Evolutionary conservation across 331 rosid genomes (phyloP).

Genomic region (Dryas integrifolia): DNA sequence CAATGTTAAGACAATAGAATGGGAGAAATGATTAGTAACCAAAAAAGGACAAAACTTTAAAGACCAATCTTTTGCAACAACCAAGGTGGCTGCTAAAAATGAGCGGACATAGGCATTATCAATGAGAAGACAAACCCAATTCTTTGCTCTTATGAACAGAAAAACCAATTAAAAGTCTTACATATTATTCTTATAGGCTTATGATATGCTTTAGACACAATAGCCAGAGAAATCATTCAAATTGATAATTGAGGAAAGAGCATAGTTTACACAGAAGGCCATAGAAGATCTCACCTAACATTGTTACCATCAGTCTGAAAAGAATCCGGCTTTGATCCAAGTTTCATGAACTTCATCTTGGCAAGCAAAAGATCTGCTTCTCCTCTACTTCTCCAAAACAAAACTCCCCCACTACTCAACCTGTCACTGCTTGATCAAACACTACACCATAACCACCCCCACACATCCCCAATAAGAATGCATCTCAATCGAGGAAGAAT

Average conservation of each 20-base stretch:
- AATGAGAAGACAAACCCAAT: not conserved
- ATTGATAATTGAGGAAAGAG: slow-evolving; percentile 1
- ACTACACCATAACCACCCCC: slow-evolving; percentile 29
- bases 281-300: slow-evolving; percentile 67
- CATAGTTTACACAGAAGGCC: slow-evolving; percentile 23
- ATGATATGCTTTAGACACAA: slow-evolving; percentile 4
- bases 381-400: slow-evolving; percentile 22
- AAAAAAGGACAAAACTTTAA: not conserved
- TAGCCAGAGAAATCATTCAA: not conserved
- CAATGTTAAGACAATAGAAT: not conserved
- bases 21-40: not conserved
- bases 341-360: slow-evolving; percentile 98
- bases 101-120: slow-evolving; percentile 4
- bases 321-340: slow-evolving; percentile 94
- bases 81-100: not conserved
- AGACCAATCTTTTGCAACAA: not conserved
- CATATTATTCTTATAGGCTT: not conserved
- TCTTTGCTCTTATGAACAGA: slow-evolving; percentile 8
- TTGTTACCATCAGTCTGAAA: slow-evolving; percentile 77
- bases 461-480: slow-evolving; percentile 31
- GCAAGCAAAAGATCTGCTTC: slow-evolving; percentile 44
- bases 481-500: slow-evolving; percentile 18
- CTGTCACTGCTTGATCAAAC: slow-evolving; percentile 36
- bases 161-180: not conserved
- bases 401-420: slow-evolving; percentile 39